Evolutionary conservation across 495 filamentous ascomycete genomes (phyloP).

Genomic region (Lichenothelia convexa): DNA sequence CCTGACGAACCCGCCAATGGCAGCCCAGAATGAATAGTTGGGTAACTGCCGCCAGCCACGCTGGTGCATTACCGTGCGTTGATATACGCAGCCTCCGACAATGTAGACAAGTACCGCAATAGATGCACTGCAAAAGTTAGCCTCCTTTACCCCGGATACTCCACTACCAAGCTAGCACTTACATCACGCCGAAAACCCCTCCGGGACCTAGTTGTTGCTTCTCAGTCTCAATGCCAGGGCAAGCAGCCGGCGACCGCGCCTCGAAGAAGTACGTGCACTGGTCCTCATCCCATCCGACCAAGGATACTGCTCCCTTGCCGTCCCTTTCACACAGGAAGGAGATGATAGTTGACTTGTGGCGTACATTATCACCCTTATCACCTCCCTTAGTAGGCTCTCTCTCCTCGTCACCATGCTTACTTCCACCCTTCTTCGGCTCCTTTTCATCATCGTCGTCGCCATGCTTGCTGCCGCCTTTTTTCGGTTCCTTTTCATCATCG

Average conservation of each 20-base stretch:
- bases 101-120: constrained; percentile 79
- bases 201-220: constrained; percentile 55
- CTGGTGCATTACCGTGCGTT: constrained; percentile 85
- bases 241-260: constrained; percentile 71
- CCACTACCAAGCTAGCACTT: constrained; percentile 17
- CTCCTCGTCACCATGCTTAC: constrained; percentile 3
- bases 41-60: constrained; percentile 91
- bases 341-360: constrained; percentile 73
- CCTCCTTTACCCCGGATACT: not conserved
- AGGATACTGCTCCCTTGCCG: constrained; percentile 47
- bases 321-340: constrained; percentile 87
- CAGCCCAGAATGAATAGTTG: constrained; percentile 83
- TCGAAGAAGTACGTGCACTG: constrained; percentile 96
- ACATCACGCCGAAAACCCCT: constrained; percentile 87
- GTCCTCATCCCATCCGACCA: constrained; percentile 66
- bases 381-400: constrained; percentile 18
- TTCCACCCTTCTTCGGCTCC: constrained; percentile 16
- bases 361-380: constrained; percentile 13
- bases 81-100: constrained; percentile 84
- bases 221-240: constrained; percentile 47
- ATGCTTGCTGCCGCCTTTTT: constrained; percentile 9
- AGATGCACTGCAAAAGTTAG: constrained; percentile 23
- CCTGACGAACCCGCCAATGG: constrained; percentile 65
- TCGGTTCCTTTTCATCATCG: constrained; percentile 18
- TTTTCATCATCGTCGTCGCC: constrained; percentile 12